Evolutionary conservation across 1,284 basidiomycete genomes (phyloP).

Genomic region (Leucocoprinus gongylophorus): DNA sequence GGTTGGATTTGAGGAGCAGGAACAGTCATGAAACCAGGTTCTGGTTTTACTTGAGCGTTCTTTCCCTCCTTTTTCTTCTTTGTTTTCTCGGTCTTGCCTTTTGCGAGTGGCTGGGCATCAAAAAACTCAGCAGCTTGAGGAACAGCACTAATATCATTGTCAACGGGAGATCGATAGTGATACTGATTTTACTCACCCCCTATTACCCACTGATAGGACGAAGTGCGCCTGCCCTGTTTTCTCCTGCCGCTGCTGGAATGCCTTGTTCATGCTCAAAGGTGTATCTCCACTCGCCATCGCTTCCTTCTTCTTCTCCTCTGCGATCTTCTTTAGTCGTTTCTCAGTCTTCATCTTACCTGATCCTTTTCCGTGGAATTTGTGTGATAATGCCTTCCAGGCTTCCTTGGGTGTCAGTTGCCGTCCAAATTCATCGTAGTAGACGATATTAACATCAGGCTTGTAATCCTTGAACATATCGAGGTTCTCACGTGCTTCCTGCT

Average conservation of each 20-base stretch:
- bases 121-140: constrained; percentile 74
- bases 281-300: constrained; percentile 92
- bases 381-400: constrained; percentile 92
- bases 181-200: constrained; percentile 55
- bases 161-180: background rate
- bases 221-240: constrained; percentile 93
- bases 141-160: constrained; percentile 50
- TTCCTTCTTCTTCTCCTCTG: constrained; percentile 85
- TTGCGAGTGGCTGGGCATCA: constrained; percentile 68
- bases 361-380: constrained; percentile 95
- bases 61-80: constrained; percentile 61
- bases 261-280: constrained; percentile 84
- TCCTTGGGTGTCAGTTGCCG: constrained; percentile 87
- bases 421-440: constrained; percentile 97
- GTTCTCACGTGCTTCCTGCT: constrained; percentile 80
- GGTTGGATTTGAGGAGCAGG: constrained; percentile 44
- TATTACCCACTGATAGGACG: constrained; percentile 87
- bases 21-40: constrained; percentile 64
- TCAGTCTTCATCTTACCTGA: constrained; percentile 93
- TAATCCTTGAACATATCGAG: constrained; percentile 88
- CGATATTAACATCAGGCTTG: constrained; percentile 95
- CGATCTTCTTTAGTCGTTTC: constrained; percentile 89
- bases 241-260: constrained; percentile 86
- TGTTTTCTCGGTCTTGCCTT: constrained; percentile 69
- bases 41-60: constrained; percentile 38